Evolutionary conservation across 2,329 filamentous ascomycete species (phyloP).

Genomic region (Fusarium setosum): DNA sequence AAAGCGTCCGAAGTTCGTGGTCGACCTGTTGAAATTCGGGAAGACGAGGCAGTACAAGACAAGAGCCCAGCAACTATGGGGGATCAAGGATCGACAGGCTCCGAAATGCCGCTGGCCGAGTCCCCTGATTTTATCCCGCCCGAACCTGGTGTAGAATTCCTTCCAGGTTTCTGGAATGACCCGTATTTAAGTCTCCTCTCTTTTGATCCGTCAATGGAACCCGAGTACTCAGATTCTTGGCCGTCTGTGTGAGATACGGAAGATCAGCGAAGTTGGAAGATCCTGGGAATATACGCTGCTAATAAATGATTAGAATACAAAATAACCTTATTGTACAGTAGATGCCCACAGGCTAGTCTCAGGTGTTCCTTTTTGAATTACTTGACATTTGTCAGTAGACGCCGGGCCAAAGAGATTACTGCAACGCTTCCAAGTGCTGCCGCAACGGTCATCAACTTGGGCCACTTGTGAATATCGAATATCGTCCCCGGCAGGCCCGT

Average conservation of each 20-base stretch:
- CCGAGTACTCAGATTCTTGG: background rate
- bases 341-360: too few relatives aligned
- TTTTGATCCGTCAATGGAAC: slow-evolving; percentile 3
- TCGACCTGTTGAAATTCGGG: slow-evolving; percentile 6
- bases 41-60: background rate
- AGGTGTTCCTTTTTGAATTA: too few relatives aligned
- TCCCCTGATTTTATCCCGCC: background rate
- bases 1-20: slow-evolving; percentile 26
- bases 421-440: background rate
- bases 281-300: background rate
- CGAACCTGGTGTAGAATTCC: slow-evolving; percentile 5
- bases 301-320: background rate
- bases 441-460: background rate
- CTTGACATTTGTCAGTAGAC: background rate
- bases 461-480: background rate
- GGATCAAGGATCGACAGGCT: background rate
- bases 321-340: background rate
- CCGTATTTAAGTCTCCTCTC: slow-evolving; percentile 24
- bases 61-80: background rate
- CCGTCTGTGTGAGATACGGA: background rate
- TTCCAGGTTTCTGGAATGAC: slow-evolving; percentile 27
- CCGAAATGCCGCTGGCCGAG: background rate
- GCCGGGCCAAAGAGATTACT: background rate
- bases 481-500: background rate
- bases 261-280: background rate